Conservation (phyloP, 2,329 filamentous ascomycete genomes). For the Chalara sp. region DNA sequence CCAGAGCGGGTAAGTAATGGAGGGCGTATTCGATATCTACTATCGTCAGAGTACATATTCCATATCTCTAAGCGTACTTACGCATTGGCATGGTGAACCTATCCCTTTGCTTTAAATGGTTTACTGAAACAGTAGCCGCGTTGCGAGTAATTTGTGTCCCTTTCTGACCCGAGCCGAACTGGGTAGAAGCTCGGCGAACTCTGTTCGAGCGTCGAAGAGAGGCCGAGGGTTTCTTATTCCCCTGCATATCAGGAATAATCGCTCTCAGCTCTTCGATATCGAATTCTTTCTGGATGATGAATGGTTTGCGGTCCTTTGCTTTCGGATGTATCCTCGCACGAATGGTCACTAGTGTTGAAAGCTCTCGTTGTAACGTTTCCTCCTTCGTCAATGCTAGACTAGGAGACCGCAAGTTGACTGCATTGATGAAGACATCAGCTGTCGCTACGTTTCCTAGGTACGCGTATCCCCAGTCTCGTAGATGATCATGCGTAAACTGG, state of each 20-base stretch:
- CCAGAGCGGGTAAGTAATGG: constrained; percentile 45
- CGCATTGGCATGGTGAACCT: constrained; percentile 36
- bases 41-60: not conserved
- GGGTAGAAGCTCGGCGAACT: constrained; percentile 13
- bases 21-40: constrained; percentile 42
- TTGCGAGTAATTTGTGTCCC: too few relatives aligned
- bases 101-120: constrained; percentile 2
- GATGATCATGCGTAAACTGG: constrained; percentile 27
- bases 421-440: constrained; percentile 40
- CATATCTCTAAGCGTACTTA: constrained; percentile 27
- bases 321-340: constrained; percentile 38
- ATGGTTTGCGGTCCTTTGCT: constrained; percentile 33
- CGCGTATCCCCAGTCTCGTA: constrained; percentile 35
- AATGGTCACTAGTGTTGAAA: constrained; percentile 27
- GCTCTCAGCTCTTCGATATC: constrained; percentile 41
- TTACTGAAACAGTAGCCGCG: not conserved
- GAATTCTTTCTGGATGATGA: constrained; percentile 44
- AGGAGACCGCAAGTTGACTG: constrained; percentile 32
- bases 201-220: constrained; percentile 14
- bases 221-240: not conserved
- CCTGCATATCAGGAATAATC: constrained; percentile 29
- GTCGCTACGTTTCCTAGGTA: constrained; percentile 35
- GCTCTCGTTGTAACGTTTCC: not conserved
- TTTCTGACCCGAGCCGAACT: not conserved
- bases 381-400: constrained; percentile 12